Percentiles rank a stretch among this genome's conserved stretches.
Evolutionary conservation across 768 basidiomycete species (phyloP).

Genomic region (Gymnopilus dilepis): DNA sequence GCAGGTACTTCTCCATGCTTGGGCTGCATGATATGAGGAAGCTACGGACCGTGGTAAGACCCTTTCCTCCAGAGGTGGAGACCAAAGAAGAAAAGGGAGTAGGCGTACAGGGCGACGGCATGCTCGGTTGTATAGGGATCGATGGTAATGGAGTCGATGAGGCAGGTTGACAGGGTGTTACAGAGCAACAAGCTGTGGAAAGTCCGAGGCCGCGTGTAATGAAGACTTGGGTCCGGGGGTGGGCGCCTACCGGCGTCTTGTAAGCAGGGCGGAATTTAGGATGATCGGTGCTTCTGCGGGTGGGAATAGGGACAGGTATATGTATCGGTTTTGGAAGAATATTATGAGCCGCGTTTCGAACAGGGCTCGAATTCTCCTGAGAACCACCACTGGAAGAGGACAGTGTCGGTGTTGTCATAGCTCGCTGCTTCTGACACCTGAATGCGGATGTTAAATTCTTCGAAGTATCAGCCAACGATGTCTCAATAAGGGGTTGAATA

Average conservation of each 20-base stretch:
- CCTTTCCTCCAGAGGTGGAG: background rate
- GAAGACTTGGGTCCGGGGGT: background rate
- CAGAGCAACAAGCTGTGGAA: background rate
- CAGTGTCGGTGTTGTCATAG: too few species aligned
- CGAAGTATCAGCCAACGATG: too few species aligned
- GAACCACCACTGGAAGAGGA: background rate
- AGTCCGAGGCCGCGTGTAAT: background rate
- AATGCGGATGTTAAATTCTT: too few species aligned
- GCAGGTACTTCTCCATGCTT: slow-evolving; percentile 9
- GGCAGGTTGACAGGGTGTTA: background rate
- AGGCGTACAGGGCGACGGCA: background rate
- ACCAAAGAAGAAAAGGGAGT: background rate
- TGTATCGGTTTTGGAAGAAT: background rate
- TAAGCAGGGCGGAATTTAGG: background rate
- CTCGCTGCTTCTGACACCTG: too few species aligned
- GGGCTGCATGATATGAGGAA: slow-evolving; percentile 11
- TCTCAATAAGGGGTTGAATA: too few species aligned
- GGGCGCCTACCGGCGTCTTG: background rate
- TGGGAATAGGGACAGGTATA: background rate
- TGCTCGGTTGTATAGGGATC: too few species aligned
- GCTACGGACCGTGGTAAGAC: background rate
- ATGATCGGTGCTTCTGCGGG: background rate
- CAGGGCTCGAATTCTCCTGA: background rate
- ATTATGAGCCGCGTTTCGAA: background rate
- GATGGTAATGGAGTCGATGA: background rate